Percentiles rank a stretch among this genome's conserved stretches.
phyloP scores from a whole-genome alignment of 306 rosid species.

The Quercus bicolor region DNA sequence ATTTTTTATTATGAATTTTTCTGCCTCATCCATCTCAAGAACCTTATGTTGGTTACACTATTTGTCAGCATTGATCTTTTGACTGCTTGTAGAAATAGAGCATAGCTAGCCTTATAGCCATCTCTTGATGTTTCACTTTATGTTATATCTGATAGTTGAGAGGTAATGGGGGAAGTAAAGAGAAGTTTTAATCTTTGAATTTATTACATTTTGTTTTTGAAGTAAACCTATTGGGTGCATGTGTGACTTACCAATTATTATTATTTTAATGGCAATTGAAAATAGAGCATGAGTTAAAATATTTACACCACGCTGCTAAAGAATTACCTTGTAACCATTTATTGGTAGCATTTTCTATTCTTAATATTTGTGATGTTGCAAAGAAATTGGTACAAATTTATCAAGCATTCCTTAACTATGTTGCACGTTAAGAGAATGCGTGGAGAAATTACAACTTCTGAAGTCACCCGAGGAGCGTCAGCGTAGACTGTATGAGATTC shows the following conservation, averaged over 20 bases:
- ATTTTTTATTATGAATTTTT: background rate
- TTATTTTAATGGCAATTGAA: background rate
- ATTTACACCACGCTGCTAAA: background rate
- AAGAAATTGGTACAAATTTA: conserved; percentile 18
- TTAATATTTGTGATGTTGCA: conserved; percentile 10
- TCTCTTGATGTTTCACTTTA: background rate
- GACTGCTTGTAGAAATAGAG: background rate
- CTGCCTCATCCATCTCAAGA: background rate
- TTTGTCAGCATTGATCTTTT: background rate
- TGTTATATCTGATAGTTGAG: background rate
- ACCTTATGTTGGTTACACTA: background rate
- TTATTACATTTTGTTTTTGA: background rate
- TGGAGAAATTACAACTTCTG: conserved; percentile 70
- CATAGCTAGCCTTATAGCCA: background rate
- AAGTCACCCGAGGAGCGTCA: conserved; percentile 70
- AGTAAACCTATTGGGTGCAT: too few species aligned
- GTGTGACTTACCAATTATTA: too few species aligned
- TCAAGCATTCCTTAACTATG: conserved; percentile 65
- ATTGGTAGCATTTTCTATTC: background rate
- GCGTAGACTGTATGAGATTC: conserved; percentile 61
- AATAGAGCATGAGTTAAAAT: background rate
- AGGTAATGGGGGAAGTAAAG: background rate
- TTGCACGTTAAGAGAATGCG: conserved; percentile 61
- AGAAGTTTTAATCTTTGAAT: background rate
- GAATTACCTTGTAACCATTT: background rate